These are phyloP conservation scores for Irpex rosettiformis DNA, from an alignment of 1,284 basidiomycete genomes.

Conservation along the genomic window DNA sequence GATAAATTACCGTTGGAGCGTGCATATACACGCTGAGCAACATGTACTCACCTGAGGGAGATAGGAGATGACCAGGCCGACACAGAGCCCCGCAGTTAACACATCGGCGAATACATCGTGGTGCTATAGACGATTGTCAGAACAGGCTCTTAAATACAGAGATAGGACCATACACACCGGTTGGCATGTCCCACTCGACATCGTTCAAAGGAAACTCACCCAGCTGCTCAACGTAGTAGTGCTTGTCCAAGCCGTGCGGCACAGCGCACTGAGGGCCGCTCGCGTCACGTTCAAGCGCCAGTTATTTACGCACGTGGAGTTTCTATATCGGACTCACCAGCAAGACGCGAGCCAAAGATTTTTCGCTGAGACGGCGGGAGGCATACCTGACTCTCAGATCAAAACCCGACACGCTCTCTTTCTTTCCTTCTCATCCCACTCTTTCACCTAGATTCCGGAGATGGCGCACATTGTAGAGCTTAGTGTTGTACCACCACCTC, in stretches of 20 bases:
- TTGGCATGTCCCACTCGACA: background rate
- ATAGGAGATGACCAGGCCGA: conserved; percentile 85
- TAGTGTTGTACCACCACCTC: conserved; percentile 30
- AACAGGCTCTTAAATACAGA: too few species aligned
- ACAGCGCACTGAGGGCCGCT: too few species aligned
- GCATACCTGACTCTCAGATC: background rate
- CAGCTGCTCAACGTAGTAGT: background rate
- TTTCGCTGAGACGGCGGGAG: background rate
- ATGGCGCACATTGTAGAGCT: conserved; percentile 33
- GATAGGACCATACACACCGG: too few species aligned
- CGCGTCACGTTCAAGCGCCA: background rate
- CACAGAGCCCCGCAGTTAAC: conserved; percentile 74
- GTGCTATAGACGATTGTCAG: conserved; percentile 35
- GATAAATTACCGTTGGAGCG: background rate
- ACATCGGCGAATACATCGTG: conserved; percentile 75
- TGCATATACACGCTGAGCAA: background rate
- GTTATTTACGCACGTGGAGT: background rate
- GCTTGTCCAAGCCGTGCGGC: background rate
- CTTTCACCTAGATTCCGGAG: conserved; percentile 11
- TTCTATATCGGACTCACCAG: conserved; percentile 1
- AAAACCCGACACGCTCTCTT: conserved; percentile 5
- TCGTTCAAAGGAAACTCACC: background rate
- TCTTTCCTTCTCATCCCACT: background rate
- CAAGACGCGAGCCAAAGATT: background rate
- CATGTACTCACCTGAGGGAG: conserved; percentile 70